These are phyloP conservation scores for Leucocoprinus sp. DNA, from an alignment of 768 basidiomycete genomes.

Conservation along the genomic window DNA sequence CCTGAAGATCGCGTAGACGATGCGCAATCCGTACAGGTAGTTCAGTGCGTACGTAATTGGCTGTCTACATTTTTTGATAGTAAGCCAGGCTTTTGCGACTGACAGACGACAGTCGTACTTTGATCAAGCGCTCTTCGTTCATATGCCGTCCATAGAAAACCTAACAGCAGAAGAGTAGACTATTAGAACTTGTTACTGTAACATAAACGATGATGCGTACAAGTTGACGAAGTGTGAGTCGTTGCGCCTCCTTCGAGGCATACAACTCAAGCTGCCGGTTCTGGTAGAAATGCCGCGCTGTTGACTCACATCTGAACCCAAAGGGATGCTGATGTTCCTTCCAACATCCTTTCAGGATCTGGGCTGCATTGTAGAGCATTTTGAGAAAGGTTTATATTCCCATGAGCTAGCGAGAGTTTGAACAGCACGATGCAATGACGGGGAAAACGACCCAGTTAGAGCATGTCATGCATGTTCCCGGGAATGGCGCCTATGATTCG, in stretches of 20 bases:
- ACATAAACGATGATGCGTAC: constrained; percentile 29
- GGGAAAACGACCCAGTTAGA: too few relatives aligned
- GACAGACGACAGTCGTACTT: constrained; percentile 29
- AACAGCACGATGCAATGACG: too few relatives aligned
- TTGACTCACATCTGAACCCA: constrained; percentile 1
- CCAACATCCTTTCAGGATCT: not conserved
- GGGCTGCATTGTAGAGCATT: constrained; percentile 6
- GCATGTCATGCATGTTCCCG: not conserved
- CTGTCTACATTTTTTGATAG: constrained; percentile 44
- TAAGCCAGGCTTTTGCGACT: not conserved
- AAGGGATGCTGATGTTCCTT: not conserved
- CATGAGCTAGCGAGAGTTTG: not conserved
- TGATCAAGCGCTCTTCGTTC: constrained; percentile 70
- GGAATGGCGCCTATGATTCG: not conserved
- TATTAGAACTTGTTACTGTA: too few relatives aligned
- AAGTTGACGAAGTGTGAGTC: constrained; percentile 71
- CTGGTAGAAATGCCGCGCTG: constrained; percentile 59
- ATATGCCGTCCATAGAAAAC: constrained; percentile 83
- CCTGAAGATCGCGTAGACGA: constrained; percentile 78
- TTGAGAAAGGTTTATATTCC: not conserved
- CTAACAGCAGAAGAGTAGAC: constrained; percentile 25
- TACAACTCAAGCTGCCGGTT: constrained; percentile 77
- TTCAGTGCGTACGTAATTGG: constrained; percentile 86
- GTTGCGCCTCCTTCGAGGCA: constrained; percentile 64
- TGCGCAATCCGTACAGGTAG: constrained; percentile 84